Conservation (phyloP, 352 stramenopile species). For the Globisporangium mamillatum region DNA sequence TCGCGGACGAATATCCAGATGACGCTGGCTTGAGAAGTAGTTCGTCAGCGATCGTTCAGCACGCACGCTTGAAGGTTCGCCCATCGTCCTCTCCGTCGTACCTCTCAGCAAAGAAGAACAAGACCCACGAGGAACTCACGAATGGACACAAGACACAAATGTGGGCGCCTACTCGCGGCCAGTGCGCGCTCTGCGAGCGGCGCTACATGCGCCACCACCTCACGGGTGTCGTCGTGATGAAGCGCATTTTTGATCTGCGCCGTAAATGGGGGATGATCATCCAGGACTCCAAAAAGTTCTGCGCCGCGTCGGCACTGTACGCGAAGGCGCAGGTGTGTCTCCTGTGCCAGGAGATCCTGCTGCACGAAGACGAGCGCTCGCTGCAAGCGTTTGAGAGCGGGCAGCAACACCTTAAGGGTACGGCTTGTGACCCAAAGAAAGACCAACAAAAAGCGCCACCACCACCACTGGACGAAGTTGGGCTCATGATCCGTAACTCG, state of each 20-base stretch:
- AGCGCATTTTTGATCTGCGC: conserved; percentile 44
- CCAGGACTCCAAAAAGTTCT: conserved; percentile 44
- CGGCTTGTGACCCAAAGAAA: not conserved
- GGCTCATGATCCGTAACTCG: conserved; percentile 35
- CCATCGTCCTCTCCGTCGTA: conserved; percentile 13
- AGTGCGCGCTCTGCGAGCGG: conserved; percentile 45
- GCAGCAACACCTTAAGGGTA: not conserved
- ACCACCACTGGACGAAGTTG: conserved; percentile 19
- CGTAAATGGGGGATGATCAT: conserved; percentile 45
- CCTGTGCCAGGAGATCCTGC: conserved; percentile 43
- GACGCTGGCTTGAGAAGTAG: not conserved
- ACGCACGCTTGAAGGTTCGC: conserved; percentile 10
- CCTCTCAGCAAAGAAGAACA: not conserved
- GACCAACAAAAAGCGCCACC: not conserved
- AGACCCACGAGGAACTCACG: not conserved
- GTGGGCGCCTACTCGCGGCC: conserved; percentile 27
- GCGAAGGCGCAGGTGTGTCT: conserved; percentile 37
- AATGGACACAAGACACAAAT: conserved; percentile 6
- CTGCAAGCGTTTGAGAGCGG: conserved; percentile 1
- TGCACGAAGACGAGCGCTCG: conserved; percentile 26
- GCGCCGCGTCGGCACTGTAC: conserved; percentile 34
- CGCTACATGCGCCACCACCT: conserved; percentile 43
- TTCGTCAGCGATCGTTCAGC: not conserved
- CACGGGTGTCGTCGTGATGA: conserved; percentile 43
- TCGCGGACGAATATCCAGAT: conserved; percentile 4